phyloP scores from a whole-genome alignment of 768 basidiomycete species.

The Lentinula edodes region DNA sequence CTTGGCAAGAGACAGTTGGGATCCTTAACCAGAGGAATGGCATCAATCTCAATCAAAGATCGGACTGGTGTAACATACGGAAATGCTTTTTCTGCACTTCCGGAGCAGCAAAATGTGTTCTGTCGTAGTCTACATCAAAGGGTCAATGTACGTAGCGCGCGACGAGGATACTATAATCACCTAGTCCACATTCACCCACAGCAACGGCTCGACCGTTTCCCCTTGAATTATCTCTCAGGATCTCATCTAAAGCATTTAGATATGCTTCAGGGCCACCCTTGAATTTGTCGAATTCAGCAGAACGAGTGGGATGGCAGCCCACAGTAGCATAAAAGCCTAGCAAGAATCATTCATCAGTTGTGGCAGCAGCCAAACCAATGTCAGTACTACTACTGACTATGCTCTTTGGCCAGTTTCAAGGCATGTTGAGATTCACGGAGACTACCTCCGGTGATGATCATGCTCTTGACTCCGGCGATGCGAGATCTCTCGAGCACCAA shows the following conservation, averaged over 20 bases:
- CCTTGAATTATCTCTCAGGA: conserved; percentile 46
- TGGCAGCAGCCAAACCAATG: not conserved
- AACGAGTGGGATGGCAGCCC: conserved; percentile 78
- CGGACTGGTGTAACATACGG: conserved; percentile 30
- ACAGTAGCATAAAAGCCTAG: conserved; percentile 66
- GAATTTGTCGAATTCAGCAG: conserved; percentile 58
- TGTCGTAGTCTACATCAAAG: conserved; percentile 64
- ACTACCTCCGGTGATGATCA: conserved; percentile 76
- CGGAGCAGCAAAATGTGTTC: conserved; percentile 55
- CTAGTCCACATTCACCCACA: conserved; percentile 77
- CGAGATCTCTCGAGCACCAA: conserved; percentile 51
- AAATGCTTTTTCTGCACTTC: conserved; percentile 63
- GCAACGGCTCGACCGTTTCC: conserved; percentile 62
- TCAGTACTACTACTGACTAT: conserved; percentile 30
- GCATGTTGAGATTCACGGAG: conserved; percentile 59
- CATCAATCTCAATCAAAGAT: not conserved
- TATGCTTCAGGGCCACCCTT: conserved; percentile 56
- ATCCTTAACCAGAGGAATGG: conserved; percentile 21
- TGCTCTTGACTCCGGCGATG: conserved; percentile 56
- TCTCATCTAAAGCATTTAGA: conserved; percentile 47
- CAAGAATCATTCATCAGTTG: not conserved
- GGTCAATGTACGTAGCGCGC: not conserved
- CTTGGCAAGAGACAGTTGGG: conserved; percentile 62
- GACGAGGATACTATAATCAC: conserved; percentile 25
- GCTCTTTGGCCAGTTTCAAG: conserved; percentile 51